phyloP scores from a whole-genome alignment of 2,329 filamentous ascomycete genomes.

The Xylariales sp. region DNA sequence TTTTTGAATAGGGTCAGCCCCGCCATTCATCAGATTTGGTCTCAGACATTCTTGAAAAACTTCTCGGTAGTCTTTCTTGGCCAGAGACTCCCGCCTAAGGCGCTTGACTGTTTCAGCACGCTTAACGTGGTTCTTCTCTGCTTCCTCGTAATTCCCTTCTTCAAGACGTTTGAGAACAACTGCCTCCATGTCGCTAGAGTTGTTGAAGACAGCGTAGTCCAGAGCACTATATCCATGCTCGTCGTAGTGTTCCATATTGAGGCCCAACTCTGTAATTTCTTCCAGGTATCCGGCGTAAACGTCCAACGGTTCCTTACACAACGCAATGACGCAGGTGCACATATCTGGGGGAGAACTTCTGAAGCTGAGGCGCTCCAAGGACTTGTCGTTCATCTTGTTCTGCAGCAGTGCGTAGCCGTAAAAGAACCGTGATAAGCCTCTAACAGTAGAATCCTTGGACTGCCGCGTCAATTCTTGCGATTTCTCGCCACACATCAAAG shows the following conservation, averaged over 20 bases:
- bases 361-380: neutral
- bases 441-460: neutral
- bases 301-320: neutral
- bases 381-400: neutral
- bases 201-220: slow-evolving; percentile 2
- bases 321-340: neutral
- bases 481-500: neutral
- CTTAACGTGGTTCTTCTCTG: neutral
- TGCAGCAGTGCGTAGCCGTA: neutral
- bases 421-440: slow-evolving; percentile 3
- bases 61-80: slow-evolving; percentile 2
- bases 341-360: neutral
- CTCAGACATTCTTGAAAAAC: neutral
- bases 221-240: slow-evolving; percentile 4
- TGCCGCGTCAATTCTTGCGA: neutral
- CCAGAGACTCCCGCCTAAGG: neutral
- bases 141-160: neutral
- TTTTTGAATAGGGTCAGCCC: neutral
- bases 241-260: slow-evolving; percentile 1
- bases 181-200: neutral
- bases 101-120: neutral
- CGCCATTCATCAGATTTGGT: neutral
- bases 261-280: neutral
- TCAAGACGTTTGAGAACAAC: neutral
- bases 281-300: neutral